Evolutionary conservation across 140 eudicot genomes (phyloP).

Genomic region (Stevia rebaudiana): DNA sequence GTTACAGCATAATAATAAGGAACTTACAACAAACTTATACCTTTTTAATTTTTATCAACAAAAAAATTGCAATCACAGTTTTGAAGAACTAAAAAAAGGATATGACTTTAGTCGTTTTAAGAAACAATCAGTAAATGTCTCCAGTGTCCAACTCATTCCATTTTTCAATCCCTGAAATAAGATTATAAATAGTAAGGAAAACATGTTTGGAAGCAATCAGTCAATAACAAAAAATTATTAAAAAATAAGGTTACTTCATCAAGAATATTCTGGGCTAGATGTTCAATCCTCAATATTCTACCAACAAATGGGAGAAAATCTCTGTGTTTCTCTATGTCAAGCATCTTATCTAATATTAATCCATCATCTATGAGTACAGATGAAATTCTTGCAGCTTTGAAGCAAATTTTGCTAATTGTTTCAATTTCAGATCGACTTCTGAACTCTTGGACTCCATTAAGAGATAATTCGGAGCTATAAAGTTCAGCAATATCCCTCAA

Average conservation of each 20-base stretch:
- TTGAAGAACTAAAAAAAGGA: conserved; percentile 46
- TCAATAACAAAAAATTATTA: neutral
- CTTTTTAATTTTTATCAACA: conserved; percentile 6
- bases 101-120: conserved; percentile 59
- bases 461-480: conserved; percentile 56
- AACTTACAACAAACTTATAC: conserved; percentile 19
- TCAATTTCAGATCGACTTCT: conserved; percentile 52
- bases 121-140: conserved; percentile 53
- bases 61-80: conserved; percentile 5
- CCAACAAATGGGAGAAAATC: conserved; percentile 62
- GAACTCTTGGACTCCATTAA: conserved; percentile 61
- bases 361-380: conserved; percentile 87
- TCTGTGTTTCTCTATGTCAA: conserved; percentile 47
- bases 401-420: conserved; percentile 51
- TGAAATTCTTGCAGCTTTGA: conserved; percentile 74
- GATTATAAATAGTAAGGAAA: conserved; percentile 6
- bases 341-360: conserved; percentile 56
- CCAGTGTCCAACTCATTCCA: conserved; percentile 64
- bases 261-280: conserved; percentile 71
- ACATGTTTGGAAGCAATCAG: conserved; percentile 2
- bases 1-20: conserved; percentile 54
- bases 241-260: conserved; percentile 40
- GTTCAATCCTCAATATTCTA: conserved; percentile 82
- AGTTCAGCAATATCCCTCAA: conserved; percentile 76
- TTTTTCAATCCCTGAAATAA: conserved; percentile 45